These are phyloP conservation scores for Rhododendron griersonianum DNA, from an alignment of 148 eudicot species.

Conservation along the genomic window DNA sequence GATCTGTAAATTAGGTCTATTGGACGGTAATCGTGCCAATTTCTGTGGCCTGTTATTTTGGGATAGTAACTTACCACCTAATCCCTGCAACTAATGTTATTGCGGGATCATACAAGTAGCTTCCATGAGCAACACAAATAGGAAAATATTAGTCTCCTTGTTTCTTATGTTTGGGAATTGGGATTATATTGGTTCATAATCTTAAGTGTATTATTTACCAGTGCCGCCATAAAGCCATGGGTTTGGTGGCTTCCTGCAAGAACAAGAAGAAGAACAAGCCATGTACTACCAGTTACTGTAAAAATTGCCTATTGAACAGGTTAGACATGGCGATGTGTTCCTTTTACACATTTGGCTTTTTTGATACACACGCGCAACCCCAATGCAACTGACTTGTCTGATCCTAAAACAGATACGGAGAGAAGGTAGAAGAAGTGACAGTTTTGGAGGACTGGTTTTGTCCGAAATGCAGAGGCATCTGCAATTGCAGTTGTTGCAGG, in stretches of 20 bases:
- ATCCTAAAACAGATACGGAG: conserved; percentile 61
- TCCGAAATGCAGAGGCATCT: conserved; percentile 84
- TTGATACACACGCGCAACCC: neutral
- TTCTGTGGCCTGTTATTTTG: neutral
- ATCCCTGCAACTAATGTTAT: neutral
- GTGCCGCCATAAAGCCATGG: conserved; percentile 91
- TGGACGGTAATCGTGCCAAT: neutral
- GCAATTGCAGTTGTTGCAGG: conserved; percentile 96
- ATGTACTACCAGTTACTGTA: conserved; percentile 60
- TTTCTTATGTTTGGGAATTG: conserved; percentile 1
- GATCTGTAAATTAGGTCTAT: neutral
- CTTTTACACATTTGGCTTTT: neutral
- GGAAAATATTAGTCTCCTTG: neutral
- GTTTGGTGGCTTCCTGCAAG: conserved; percentile 65
- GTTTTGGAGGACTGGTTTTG: conserved; percentile 62
- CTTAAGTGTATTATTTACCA: conserved; percentile 13
- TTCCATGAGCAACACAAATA: neutral
- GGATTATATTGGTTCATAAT: conserved; percentile 3
- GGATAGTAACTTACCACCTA: neutral
- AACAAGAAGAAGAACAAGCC: conserved; percentile 44
- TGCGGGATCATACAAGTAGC: neutral
- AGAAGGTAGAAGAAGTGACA: conserved; percentile 65
- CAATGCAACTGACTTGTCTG: neutral
- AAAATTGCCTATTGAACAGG: conserved; percentile 87
- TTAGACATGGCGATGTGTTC: conserved; percentile 11